Base-by-base conservation (phyloP, 345 rosid species). In the Aegle marmelos region DNA sequence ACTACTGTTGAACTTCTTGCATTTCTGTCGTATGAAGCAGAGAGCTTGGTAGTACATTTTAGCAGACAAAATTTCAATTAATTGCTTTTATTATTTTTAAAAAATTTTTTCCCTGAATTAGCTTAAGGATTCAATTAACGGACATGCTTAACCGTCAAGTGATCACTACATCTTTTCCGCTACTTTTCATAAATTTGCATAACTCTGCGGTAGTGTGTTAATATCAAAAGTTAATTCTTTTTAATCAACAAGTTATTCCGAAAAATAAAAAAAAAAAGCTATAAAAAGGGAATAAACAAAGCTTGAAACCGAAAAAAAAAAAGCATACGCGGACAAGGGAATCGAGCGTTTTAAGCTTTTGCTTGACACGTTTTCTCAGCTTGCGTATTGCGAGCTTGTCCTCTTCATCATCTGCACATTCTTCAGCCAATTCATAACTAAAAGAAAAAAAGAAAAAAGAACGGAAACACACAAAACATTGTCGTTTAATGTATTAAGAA, bases 381-480 rank as follows among this genome's bases (percentile, higher is more conserved):
- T 82, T 66, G 2, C 76, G 77, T 30, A 87, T 85, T 6, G 83
- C 84, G 50, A 62, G 56, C 80, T 85, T 89, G 75, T 88, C 90
- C 9, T 87, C 90, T 36, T 85, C 91, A 76, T 87, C 91, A 71
- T 89, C 91, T 9, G 91, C 88, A 76, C 90, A 89, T 34, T 85
- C 91, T 79, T 87, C 90, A 9, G 90, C 90, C 79, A 84, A 79
- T 71, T 80, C 82, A 65, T 79, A 87, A 75, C 91, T 86, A 76
- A 1, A 6, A 33, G 16, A 4, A 63, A 6, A 33, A 30, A 4
- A 63, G 39, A 17, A 5, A 53, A 30, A 63, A 30, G 7, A 30
- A 13, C 21, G 22, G 22, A 53, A 53, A 53, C 57, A 53, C 16
- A 25, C 4, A 28, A 30, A 61, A 45, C 21, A 5, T 8, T 9